Evolutionary conservation across 148 eudicot genomes (phyloP), one percentile per base, ranked within the genome.

Genomic region (Spergularia marina): DNA sequence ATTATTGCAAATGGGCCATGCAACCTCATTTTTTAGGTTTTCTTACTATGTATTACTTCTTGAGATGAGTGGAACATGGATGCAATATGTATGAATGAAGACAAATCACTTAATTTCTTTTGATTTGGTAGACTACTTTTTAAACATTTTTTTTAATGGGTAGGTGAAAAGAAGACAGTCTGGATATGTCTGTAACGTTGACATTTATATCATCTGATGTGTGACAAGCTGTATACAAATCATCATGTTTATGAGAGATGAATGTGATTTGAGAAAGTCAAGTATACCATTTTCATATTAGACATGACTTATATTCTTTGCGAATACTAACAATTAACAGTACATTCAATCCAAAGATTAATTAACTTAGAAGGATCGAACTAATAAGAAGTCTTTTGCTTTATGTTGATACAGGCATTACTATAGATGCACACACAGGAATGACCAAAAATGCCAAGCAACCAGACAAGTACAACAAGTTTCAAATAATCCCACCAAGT

Each of bases 341-440:
- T 41, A 6, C 10, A 9, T 44, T 15, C 0, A 44, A 12, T 47
- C 49, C n/a, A 10, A 44, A 21, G 8, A 44, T 0, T 4, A 44
- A 52, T 23, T 47, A 13, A 25, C 20, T 53, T 39, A 0, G 18
- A 34, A 14, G 0, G 1, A n/a, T 41, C 12, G 5, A 61, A 60
- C 6, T 60, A 8, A 73, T 62, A 11, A 39, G 16, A 11, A 39
- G 16, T 15, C 12, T 49, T 20, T 7, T 70, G 49, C 7, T 53
- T 12, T 10, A 20, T 10, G 21, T 52, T 44, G 20, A 77, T 81
- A 82, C 86, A 89, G 96, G 83, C 82, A 82, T 60, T 91, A 91
- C 77, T 91, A 74, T 30, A 86, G 93, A 72, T 91, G 96, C 85
- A 91, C 88, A 25, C 87, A 89, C 85, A 87, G 84, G 75, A 61